Conservation (phyloP, 1,284 basidiomycete species). For the Sanghuangporus sanghuang region DNA sequence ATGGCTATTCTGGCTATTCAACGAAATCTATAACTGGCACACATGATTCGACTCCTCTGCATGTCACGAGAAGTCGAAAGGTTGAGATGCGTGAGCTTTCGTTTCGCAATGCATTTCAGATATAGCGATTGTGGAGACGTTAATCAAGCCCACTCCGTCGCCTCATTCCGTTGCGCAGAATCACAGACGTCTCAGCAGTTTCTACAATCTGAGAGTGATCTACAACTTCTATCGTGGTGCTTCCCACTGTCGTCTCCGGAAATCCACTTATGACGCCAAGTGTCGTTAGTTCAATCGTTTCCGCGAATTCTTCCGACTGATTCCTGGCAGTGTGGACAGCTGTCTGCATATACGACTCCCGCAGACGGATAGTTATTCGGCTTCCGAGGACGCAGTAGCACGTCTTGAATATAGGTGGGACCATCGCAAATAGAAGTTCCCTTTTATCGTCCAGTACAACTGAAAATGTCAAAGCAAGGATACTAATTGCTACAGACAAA, state of each 20-base stretch:
- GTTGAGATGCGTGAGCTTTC: too few relatives aligned
- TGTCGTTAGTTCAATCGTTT: not conserved
- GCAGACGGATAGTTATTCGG: slow-evolving; percentile 1
- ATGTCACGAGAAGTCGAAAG: too few relatives aligned
- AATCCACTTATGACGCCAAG: not conserved
- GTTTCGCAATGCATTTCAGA: too few relatives aligned
- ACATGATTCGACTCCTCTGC: too few relatives aligned
- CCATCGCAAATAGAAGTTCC: not conserved
- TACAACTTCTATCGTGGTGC: not conserved
- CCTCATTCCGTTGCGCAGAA: too few relatives aligned
- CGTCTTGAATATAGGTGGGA: slow-evolving; percentile 4
- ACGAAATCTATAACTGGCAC: too few relatives aligned
- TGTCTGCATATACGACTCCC: not conserved
- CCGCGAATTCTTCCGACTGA: not conserved
- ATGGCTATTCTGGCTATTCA: too few relatives aligned
- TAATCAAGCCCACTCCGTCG: too few relatives aligned
- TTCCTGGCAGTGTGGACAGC: not conserved
- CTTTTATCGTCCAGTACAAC: not conserved
- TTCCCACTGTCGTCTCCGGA: not conserved
- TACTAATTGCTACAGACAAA: not conserved
- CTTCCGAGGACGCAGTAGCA: slow-evolving; percentile 5
- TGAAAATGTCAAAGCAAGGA: not conserved
- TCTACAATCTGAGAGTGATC: not conserved
- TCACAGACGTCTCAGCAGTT: too few relatives aligned
- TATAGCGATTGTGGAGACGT: too few relatives aligned